Conservation (phyloP, 345 rosid species). For the Moricandia moricandioides region DNA sequence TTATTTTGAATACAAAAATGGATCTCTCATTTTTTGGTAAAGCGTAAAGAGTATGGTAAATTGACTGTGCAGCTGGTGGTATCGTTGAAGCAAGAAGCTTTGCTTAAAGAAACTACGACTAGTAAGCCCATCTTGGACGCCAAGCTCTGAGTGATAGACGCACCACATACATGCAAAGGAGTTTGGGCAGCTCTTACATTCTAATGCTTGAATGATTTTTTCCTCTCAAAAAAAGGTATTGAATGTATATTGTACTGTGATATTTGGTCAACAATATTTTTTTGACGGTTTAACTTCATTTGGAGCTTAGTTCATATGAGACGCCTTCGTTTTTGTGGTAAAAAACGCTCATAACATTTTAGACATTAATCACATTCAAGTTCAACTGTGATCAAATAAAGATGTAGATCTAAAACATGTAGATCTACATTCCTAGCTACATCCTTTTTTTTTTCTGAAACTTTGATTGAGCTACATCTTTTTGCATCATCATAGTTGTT, state of each 20-base stretch:
- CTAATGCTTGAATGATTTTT: not conserved
- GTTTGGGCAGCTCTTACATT: not conserved
- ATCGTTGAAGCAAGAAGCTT: slow-evolving; percentile 74
- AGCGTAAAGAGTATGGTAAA: not conserved
- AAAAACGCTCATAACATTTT: too few species aligned
- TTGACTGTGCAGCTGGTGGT: slow-evolving; percentile 56
- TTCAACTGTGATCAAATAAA: too few species aligned
- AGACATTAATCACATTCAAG: too few species aligned
- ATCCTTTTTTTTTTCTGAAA: too few species aligned
- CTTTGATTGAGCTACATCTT: too few species aligned
- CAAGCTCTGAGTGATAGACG: slow-evolving; percentile 52
- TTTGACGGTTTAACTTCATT: not conserved
- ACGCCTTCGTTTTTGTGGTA: too few species aligned
- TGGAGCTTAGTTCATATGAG: too few species aligned
- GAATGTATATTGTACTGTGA: not conserved
- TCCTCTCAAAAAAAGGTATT: not conserved
- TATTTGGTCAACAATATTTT: not conserved
- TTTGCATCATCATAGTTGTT: too few species aligned
- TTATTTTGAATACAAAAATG: not conserved
- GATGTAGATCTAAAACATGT: too few species aligned
- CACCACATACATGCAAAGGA: not conserved
- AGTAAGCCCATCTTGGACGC: slow-evolving; percentile 42
- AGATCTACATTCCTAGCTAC: too few species aligned
- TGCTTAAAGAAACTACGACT: slow-evolving; percentile 45
- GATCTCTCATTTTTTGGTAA: not conserved